These are phyloP conservation scores for Diaporthe destruens DNA, from an alignment of 2,329 filamentous ascomycete species.

Conservation along the genomic window DNA sequence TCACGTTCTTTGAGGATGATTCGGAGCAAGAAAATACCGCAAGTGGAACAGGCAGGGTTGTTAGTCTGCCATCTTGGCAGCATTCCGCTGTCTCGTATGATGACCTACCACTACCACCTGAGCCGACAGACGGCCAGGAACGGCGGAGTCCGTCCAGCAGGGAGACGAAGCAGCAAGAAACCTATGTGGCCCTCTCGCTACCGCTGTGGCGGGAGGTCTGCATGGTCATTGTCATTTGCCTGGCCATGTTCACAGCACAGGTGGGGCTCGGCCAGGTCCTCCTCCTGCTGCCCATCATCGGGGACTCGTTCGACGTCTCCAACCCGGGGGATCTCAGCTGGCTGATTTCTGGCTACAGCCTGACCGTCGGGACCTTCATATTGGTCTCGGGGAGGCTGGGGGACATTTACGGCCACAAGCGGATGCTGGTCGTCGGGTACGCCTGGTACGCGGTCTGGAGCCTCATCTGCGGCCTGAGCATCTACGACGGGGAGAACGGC, in stretches of 20 bases:
- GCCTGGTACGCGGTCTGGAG: slow-evolving; percentile 56
- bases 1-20: too few relatives aligned
- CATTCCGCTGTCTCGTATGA: too few relatives aligned
- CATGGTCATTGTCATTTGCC: too few relatives aligned
- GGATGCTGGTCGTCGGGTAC: slow-evolving; percentile 56
- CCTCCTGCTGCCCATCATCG: slow-evolving; percentile 57
- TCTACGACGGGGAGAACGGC: slow-evolving; percentile 42
- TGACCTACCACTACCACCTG: too few relatives aligned
- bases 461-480: slow-evolving; percentile 53
- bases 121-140: too few relatives aligned
- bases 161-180: too few relatives aligned
- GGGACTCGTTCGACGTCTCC: slow-evolving; percentile 54
- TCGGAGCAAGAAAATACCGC: too few relatives aligned
- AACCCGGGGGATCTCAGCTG: slow-evolving; percentile 54
- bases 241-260: slow-evolving; percentile 3
- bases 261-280: slow-evolving; percentile 35
- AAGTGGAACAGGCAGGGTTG: too few relatives aligned
- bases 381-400: slow-evolving; percentile 59
- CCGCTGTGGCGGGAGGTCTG: too few relatives aligned
- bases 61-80: too few relatives aligned
- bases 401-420: slow-evolving; percentile 60
- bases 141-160: too few relatives aligned
- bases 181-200: too few relatives aligned
- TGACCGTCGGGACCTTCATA: slow-evolving; percentile 60
- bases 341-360: slow-evolving; percentile 59